Evolutionary conservation across 768 basidiomycete species (phyloP), one percentile per base, ranked within the genome.

Genomic region (Sporobolomyces roseus): DNA sequence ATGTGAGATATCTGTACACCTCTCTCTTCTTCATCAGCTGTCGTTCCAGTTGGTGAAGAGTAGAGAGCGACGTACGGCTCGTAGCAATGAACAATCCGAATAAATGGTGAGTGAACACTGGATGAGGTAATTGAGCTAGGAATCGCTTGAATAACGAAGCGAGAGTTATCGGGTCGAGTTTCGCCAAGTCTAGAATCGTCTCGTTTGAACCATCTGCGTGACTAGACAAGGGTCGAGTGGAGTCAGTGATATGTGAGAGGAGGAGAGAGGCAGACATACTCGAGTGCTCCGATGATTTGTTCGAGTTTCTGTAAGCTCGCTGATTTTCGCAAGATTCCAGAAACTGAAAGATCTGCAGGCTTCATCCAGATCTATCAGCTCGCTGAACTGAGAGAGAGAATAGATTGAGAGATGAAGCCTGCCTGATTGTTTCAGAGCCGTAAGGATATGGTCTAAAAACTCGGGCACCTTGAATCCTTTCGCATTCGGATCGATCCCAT

Each of bases 401-500:
- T 10, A 29, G 23, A n/a, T 12, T 7, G 46, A 48, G 46, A 25
- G 7, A 33, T 3, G 46, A 33, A 3, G 27, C 65, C 30, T 2
- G 66, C 65, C 70, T 25, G 45, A 61, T 29, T 53, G 53, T 59
- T 46, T 72, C 25, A 68, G 23, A 16, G 66, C 71, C n/a, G 66
- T 68, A 14, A 72, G 49, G 50, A 60, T 48, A 45, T 72, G 71
- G 23, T 72, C 71, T 27, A 72, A 12, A 29, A 72, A 68, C 17
- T 68, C 66, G 13, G 71, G 71, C 4, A 72, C 51, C 19, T 49
- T 36, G 17, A 72, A 52, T 3, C 49, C 38, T 30, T 62, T 65
- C 13, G 54, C 48, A 10, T 53, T 10, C 6, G 66, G 71, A 13
- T 55, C 35, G n/a, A 61, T 32, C 21, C 71, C 71, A 61, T 72